Percentiles rank a stretch among this genome's conserved stretches.
These are phyloP conservation scores for Scytalidium lignicola DNA, from an alignment of 2,329 filamentous ascomycete species.

Conservation along the genomic window DNA sequence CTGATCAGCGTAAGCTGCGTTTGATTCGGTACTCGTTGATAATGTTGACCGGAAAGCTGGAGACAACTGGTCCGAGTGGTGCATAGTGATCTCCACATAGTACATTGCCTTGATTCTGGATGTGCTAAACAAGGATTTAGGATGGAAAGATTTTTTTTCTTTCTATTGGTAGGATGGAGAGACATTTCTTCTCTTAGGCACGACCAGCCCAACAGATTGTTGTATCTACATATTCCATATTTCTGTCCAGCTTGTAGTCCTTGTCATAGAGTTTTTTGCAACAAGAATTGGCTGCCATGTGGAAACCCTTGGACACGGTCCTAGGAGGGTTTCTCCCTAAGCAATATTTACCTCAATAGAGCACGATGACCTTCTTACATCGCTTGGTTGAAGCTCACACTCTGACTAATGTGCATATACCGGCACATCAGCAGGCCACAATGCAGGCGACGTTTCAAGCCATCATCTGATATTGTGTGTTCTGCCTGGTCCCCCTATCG, in stretches of 20 bases:
- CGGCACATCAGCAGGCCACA: not conserved
- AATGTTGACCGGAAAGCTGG: not conserved
- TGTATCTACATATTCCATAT: no score
- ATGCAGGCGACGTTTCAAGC: not conserved
- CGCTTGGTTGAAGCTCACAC: not conserved
- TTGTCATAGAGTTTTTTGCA: no score
- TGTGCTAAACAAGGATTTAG: not conserved
- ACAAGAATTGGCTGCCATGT: no score
- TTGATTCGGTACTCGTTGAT: not conserved
- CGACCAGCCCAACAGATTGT: no score
- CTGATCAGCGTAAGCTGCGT: not conserved
- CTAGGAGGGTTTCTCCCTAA: no score
- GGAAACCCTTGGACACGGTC: no score
- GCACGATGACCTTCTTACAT: not conserved
- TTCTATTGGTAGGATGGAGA: no score
- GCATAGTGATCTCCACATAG: not conserved
- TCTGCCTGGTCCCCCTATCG: not conserved
- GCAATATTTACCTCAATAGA: no score
- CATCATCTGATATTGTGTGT: not conserved
- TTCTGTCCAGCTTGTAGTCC: no score
- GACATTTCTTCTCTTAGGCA: no score
- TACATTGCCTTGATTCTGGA: not conserved
- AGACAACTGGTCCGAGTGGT: not conserved
- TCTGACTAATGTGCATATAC: not conserved
- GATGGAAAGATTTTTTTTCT: not conserved